phyloP scores from a whole-genome alignment of 179 eudicot genomes.

The Camellia oleifera region DNA sequence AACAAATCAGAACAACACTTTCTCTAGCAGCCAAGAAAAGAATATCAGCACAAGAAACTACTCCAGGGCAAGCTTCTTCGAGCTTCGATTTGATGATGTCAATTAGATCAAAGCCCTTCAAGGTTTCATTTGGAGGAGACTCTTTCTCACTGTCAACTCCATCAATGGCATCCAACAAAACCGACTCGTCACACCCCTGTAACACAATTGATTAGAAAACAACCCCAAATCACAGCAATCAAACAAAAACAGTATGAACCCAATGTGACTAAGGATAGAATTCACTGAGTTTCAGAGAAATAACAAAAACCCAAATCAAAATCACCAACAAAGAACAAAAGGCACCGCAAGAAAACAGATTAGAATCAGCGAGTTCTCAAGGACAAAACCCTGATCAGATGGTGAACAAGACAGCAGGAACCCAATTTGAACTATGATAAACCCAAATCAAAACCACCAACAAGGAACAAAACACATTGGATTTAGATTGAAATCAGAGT shows the following conservation, averaged over 20 bases:
- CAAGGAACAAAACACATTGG: too few relatives aligned
- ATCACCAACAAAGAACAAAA: background rate
- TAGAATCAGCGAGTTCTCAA: background rate
- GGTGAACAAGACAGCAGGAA: background rate
- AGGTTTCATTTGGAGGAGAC: conserved; percentile 42
- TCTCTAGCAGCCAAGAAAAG: conserved; percentile 67
- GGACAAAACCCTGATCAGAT: background rate
- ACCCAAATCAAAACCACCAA: too few relatives aligned
- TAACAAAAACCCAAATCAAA: background rate
- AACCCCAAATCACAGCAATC: background rate
- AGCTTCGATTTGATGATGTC: conserved; percentile 48
- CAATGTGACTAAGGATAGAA: background rate
- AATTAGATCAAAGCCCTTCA: conserved; percentile 53
- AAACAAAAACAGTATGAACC: background rate
- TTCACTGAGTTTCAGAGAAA: background rate
- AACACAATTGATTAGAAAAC: background rate
- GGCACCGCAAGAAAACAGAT: background rate
- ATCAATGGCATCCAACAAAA: conserved; percentile 38
- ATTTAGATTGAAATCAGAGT: too few relatives aligned
- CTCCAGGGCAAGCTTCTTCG: conserved; percentile 56
- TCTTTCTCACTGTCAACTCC: conserved; percentile 46
- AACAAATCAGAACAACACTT: conserved; percentile 46
- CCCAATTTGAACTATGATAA: too few relatives aligned
- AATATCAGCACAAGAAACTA: conserved; percentile 70
- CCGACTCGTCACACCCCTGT: conserved; percentile 72